These are phyloP conservation scores for Furcasterigmium furcatum DNA, from an alignment of 2,329 filamentous ascomycete genomes.

Conservation along the genomic window DNA sequence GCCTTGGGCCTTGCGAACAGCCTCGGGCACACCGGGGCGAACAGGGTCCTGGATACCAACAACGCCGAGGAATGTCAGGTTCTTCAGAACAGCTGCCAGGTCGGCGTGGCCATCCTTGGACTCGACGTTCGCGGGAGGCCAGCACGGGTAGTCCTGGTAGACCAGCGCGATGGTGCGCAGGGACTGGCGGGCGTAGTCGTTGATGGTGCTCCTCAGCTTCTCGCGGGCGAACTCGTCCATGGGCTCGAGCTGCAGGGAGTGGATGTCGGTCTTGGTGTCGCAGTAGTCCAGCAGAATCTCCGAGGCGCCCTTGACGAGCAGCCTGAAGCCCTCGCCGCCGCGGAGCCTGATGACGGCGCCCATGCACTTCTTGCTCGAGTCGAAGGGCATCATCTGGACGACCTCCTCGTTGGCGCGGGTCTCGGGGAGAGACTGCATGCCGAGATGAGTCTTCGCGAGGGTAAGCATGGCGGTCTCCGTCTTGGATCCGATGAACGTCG, in stretches of 20 bases:
- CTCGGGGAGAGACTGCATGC: constrained; percentile 42
- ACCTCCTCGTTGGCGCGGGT: constrained; percentile 42
- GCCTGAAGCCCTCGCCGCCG: constrained; percentile 38
- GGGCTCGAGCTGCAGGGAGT: constrained; percentile 50
- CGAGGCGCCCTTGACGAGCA: constrained; percentile 54
- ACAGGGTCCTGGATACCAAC: constrained; percentile 71
- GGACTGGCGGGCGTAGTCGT: constrained; percentile 59
- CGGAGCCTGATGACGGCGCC: constrained; percentile 48
- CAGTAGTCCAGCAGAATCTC: constrained; percentile 50
- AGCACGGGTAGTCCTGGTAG: constrained; percentile 69
- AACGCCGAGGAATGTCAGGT: constrained; percentile 70
- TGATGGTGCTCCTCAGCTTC: constrained; percentile 50
- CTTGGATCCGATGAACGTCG: constrained; percentile 51
- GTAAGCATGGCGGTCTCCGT: constrained; percentile 53
- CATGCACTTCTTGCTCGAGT: constrained; percentile 55
- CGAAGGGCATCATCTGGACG: constrained; percentile 50
- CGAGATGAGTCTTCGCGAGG: constrained; percentile 46
- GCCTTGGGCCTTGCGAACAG: constrained; percentile 59
- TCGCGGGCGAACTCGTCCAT: constrained; percentile 41
- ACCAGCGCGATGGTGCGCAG: constrained; percentile 74
- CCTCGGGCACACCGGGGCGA: constrained; percentile 59
- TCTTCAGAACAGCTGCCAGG: constrained; percentile 52
- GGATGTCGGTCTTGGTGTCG: constrained; percentile 33
- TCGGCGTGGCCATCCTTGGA: constrained; percentile 62
- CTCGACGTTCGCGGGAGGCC: constrained; percentile 63